Base-by-base conservation (phyloP, 306 rosid genomes). In the Bauhinia variegata region DNA sequence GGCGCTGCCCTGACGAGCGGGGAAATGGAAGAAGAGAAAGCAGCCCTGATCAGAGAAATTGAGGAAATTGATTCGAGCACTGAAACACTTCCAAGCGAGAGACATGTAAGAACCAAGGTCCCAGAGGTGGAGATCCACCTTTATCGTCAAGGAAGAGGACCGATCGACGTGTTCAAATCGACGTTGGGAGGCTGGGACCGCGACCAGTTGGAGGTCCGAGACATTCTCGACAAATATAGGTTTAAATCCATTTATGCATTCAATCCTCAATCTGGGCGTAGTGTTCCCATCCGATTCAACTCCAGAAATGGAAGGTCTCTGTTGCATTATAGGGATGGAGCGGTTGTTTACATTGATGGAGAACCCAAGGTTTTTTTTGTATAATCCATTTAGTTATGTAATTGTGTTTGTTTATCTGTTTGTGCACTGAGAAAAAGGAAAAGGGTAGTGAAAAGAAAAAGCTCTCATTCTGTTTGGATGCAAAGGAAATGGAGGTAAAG, bases 111-210 rank as follows among this genome's bases (percentile, higher is more conserved):
- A 63, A 82, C 73, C 6, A 78, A 70, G 82, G 83, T 76, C 37
- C 88, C 95, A 13, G 87, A 85, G 82, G 86, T 81, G 34, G 86
- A 85, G 65, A 68, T 88, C 72, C 80, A 63, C 54, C 78, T 93
- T 3, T 89, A 66, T 74, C 81, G 90, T 6, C 84, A 65, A 9
- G 98, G 98, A 0, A 82, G 80, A 60, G 98, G 98, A 41, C 98
- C 98, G 64, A 68, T 83, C 68, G 90, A 70, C 9, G 86, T 84
- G 14, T 88, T 88, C 81, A 83, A 73, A 75, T 53, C 86, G 4
- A 18, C 48, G 16, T 75, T 93, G 3, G 98, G 96, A 0, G 97
- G 97, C 30, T 90, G 91, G 91, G 98, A 88, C n/a, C 96, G 86
- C 74, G 85, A 93, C 80, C 90, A 93, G 81, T 50, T 93, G 34